Evolutionary conservation across 768 basidiomycete species (phyloP).

Genomic region (Suillus fuscotomentosus): DNA sequence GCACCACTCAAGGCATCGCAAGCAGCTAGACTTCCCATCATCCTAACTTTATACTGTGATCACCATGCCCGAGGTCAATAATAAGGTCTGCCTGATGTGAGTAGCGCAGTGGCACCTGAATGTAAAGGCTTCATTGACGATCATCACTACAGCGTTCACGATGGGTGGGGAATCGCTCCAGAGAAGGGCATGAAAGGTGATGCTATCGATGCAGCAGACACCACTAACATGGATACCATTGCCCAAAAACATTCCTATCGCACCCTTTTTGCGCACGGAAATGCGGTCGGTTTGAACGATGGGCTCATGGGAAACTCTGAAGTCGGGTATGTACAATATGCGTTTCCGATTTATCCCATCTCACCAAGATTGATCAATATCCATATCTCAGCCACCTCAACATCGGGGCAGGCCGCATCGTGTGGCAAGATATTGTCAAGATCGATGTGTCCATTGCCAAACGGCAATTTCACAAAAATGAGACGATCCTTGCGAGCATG

Average conservation of each 20-base stretch:
- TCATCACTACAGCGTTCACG: conserved; percentile 67
- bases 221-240: conserved; percentile 88
- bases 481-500: conserved; percentile 67
- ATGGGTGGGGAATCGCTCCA: conserved; percentile 88
- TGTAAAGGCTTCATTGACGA: not conserved
- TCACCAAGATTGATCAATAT: not conserved
- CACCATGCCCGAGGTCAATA: conserved; percentile 57
- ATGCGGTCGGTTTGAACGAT: conserved; percentile 90
- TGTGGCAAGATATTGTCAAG: conserved; percentile 97
- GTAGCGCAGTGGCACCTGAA: conserved; percentile 17
- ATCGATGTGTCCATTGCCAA: conserved; percentile 94
- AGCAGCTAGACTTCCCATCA: not conserved
- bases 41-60: not conserved
- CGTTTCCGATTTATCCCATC: not conserved
- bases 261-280: conserved; percentile 78
- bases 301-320: conserved; percentile 98
- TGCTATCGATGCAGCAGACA: conserved; percentile 82
- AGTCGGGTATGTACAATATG: conserved; percentile 68
- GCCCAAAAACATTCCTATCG: conserved; percentile 72
- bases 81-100: conserved; percentile 92
- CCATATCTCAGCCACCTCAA: conserved; percentile 76
- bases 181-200: conserved; percentile 76
- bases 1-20: not conserved
- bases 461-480: conserved; percentile 77
- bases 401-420: conserved; percentile 91